Conservation (phyloP, 2,329 filamentous ascomycete genomes). For the Chrysoporthe cubensis region DNA sequence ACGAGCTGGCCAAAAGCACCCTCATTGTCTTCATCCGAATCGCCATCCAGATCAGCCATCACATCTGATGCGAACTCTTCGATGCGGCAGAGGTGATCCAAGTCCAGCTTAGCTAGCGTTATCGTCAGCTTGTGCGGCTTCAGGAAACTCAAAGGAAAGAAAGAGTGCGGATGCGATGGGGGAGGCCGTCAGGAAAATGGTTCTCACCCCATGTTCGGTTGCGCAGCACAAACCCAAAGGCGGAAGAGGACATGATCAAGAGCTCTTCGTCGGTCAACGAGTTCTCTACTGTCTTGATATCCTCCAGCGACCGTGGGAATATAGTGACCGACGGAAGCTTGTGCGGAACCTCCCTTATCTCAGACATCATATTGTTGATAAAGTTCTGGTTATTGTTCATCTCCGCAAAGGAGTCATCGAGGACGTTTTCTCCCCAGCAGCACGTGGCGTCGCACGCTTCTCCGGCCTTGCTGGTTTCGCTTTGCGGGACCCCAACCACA, state of each 20-base stretch:
- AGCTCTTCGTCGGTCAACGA: slow-evolving; percentile 34
- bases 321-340: neutral
- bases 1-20: slow-evolving; percentile 36
- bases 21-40: slow-evolving; percentile 20
- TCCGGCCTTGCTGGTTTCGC: neutral
- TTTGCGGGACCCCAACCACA: neutral
- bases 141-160: neutral
- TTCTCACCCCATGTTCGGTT: slow-evolving; percentile 40
- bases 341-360: neutral
- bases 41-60: neutral
- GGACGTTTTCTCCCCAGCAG: neutral
- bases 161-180: too few species aligned
- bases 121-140: too few species aligned
- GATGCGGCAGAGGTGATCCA: neutral
- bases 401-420: neutral
- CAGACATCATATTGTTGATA: slow-evolving; percentile 2
- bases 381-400: slow-evolving; percentile 2
- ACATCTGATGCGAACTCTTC: too few species aligned
- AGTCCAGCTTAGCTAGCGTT: slow-evolving; percentile 5
- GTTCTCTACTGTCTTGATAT: neutral
- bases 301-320: neutral
- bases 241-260: slow-evolving; percentile 39
- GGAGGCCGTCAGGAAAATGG: neutral
- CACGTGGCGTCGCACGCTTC: neutral
- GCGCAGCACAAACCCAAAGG: slow-evolving; percentile 41